Evolutionary conservation across 805 yeast species (phyloP).

Genomic region (Candida krabiensis): DNA sequence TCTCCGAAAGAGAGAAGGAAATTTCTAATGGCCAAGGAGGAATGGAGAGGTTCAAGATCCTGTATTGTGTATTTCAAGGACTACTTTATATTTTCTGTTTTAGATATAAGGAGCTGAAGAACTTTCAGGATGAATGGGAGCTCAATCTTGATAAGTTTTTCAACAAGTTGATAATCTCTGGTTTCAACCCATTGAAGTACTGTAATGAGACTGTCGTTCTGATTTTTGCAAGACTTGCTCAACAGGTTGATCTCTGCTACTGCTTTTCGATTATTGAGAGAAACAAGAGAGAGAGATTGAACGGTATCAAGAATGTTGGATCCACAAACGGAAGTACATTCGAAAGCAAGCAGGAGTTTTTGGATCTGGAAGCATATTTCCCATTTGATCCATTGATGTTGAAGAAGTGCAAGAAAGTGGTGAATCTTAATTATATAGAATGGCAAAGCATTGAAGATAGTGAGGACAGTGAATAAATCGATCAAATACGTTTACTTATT

Average conservation of each 20-base stretch:
- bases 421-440: conserved; percentile 65
- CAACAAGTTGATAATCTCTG: conserved; percentile 79
- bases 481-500: neutral
- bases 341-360: conserved; percentile 67
- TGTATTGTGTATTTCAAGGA: conserved; percentile 90
- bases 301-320: conserved; percentile 35
- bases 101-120: conserved; percentile 59
- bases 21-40: conserved; percentile 62
- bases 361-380: conserved; percentile 90
- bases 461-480: conserved; percentile 26
- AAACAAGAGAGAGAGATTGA: conserved; percentile 70
- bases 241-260: conserved; percentile 84
- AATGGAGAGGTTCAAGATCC: conserved; percentile 89
- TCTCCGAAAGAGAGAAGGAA: conserved; percentile 82
- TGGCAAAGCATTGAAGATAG: conserved; percentile 76
- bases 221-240: conserved; percentile 91
- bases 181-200: conserved; percentile 89
- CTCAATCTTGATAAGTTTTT: conserved; percentile 81
- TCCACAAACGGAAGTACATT: conserved; percentile 23
- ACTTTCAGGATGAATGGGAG: conserved; percentile 60
- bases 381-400: conserved; percentile 92
- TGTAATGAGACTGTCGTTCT: conserved; percentile 92
- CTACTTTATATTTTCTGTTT: conserved; percentile 90
- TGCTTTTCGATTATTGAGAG: conserved; percentile 92
- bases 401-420: conserved; percentile 53